These are phyloP conservation scores for Flaveria brownii DNA, from an alignment of 129 eudicot genomes.

Conservation along the genomic window DNA sequence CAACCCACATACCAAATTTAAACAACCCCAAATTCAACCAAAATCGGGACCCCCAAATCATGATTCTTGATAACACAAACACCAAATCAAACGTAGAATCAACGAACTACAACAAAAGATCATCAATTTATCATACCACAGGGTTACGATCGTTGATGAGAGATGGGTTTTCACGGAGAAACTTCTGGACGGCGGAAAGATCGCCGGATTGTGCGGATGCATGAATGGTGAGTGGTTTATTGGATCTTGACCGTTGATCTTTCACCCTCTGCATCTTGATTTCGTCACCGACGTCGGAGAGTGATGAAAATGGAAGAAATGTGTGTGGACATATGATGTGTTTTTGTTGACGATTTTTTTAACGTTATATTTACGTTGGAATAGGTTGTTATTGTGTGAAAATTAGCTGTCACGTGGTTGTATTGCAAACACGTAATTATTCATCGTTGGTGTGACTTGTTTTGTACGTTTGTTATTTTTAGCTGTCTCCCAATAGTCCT, in stretches of 20 bases:
- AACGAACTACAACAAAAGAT: no score
- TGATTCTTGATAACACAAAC: not conserved
- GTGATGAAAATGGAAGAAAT: not conserved
- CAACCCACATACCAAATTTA: no score
- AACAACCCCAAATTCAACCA: not conserved
- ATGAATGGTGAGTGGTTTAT: not conserved
- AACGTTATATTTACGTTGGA: no score
- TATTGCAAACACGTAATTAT: not conserved
- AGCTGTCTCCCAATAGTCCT: not conserved
- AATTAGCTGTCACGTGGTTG: slow-evolving; percentile 17
- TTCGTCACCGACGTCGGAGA: slow-evolving; percentile 1
- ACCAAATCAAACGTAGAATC: no score
- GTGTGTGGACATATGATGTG: not conserved
- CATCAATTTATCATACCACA: not conserved
- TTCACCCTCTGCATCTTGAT: slow-evolving; percentile 9
- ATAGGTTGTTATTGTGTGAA: not conserved
- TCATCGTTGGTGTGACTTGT: not conserved
- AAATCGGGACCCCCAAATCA: not conserved
- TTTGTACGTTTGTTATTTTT: not conserved
- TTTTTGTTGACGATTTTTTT: no score
- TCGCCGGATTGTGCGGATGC: slow-evolving; percentile 18
- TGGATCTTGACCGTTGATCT: slow-evolving; percentile 15
- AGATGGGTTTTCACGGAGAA: slow-evolving; percentile 17
- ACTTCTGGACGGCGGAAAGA: slow-evolving; percentile 7
- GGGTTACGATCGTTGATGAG: slow-evolving; percentile 18